Evolutionary conservation across 2,329 filamentous ascomycete species (phyloP).

Genomic region (Fusarium clavum): DNA sequence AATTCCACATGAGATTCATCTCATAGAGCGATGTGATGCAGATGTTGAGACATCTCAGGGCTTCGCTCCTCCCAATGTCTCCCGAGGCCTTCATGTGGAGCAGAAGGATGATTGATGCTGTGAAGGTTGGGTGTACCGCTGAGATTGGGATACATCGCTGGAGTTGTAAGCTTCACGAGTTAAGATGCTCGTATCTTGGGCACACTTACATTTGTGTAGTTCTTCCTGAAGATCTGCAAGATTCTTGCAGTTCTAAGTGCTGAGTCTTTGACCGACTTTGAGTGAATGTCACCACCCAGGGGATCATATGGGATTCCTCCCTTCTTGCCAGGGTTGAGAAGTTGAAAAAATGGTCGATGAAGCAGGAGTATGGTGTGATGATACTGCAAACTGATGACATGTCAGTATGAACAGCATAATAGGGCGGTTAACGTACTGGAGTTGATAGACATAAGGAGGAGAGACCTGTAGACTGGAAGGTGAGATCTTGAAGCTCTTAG

Average conservation of each 20-base stretch:
- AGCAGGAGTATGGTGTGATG: constrained; percentile 8
- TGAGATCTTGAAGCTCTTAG: constrained; percentile 14
- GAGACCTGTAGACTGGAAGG: constrained; percentile 8
- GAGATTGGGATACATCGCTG: constrained; percentile 31
- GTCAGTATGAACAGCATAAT: fast-evolving
- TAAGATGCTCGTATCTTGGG: fast-evolving
- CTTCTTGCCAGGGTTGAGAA: constrained; percentile 9
- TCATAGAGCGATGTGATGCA: constrained; percentile 31
- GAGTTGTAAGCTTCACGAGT: background rate
- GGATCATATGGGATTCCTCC: constrained; percentile 28
- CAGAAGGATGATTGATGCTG: constrained; percentile 34
- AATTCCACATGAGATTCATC: constrained; percentile 38
- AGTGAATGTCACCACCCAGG: constrained; percentile 31
- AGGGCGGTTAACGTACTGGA: background rate
- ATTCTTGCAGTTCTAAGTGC: constrained; percentile 27
- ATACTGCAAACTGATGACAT: background rate
- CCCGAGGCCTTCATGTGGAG: constrained; percentile 20
- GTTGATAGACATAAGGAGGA: constrained; percentile 15
- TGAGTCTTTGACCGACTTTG: constrained; percentile 23
- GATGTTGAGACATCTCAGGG: constrained; percentile 24
- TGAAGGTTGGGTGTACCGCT: constrained; percentile 31
- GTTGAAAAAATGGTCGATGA: constrained; percentile 10
- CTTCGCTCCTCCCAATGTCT: background rate
- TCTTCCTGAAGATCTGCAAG: constrained; percentile 32
- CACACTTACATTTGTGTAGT: constrained; percentile 19